phyloP scores from a whole-genome alignment of 306 rosid genomes.

The Citrullus colocynthis region DNA sequence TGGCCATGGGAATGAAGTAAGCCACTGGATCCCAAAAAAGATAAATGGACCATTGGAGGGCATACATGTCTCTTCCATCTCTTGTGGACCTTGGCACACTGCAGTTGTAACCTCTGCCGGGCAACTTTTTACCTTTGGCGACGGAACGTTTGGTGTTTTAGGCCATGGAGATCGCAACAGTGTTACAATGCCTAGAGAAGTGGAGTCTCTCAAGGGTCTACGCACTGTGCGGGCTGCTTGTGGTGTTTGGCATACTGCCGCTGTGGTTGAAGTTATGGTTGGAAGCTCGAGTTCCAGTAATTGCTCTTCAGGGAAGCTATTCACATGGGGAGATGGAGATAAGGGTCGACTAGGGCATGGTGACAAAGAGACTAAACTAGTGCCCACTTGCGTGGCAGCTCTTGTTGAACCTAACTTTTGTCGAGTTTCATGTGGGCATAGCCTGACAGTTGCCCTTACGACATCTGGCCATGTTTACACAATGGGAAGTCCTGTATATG shows the following conservation, averaged over 20 bases:
- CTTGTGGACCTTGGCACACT: slow-evolving; percentile 99
- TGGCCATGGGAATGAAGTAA: slow-evolving; percentile 97
- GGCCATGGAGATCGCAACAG: slow-evolving; percentile 89
- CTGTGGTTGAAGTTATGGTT: slow-evolving; percentile 97
- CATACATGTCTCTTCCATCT: slow-evolving; percentile 83
- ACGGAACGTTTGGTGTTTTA: slow-evolving; percentile 93
- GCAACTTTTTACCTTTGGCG: slow-evolving; percentile 92
- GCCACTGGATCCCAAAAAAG: slow-evolving; percentile 96
- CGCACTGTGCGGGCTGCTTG: slow-evolving; percentile 96
- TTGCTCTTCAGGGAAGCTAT: slow-evolving; percentile 94
- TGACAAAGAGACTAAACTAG: slow-evolving; percentile 90
- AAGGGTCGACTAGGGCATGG: slow-evolving; percentile 98
- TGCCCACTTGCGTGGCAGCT: slow-evolving; percentile 94
- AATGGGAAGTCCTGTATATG: slow-evolving; percentile 97
- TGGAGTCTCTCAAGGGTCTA: slow-evolving; percentile 93
- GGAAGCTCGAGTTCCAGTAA: slow-evolving; percentile 94
- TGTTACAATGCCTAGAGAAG: slow-evolving; percentile 86
- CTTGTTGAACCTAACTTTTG: slow-evolving; percentile 87
- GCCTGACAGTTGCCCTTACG: slow-evolving; percentile 89
- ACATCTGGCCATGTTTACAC: slow-evolving; percentile 84
- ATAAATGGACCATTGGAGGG: slow-evolving; percentile 96
- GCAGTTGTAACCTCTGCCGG: slow-evolving; percentile 97
- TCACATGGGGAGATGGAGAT: slow-evolving; percentile 99
- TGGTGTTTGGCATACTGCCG: slow-evolving; percentile 99
- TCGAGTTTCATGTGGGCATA: slow-evolving; percentile 91